Evolutionary conservation across 495 filamentous ascomycete genomes (phyloP), one percentile per base, ranked within the genome.

Genomic region (Oleoguttula mirabilis): DNA sequence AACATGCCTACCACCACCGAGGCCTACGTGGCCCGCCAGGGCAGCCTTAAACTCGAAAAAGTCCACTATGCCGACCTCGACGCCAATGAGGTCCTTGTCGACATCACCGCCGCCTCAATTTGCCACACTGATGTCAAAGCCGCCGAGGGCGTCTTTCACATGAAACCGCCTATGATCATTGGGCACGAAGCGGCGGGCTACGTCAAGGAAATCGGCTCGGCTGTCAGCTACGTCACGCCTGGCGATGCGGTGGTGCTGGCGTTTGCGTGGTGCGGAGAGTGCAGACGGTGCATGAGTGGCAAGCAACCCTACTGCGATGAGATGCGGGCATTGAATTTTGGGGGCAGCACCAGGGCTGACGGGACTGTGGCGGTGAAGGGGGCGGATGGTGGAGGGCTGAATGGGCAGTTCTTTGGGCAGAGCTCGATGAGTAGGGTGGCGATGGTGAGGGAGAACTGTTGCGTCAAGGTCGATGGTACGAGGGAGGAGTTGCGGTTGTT

Each of bases 321-420:
- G 12, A 17, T 50, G n/a, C 11, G 4, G 1, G 17, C 15, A 17
- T 16, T 50, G 8, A 45, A 45, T 19, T 50, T 50, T 32, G 23
- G 19, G n/a, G 47, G 47, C 7, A 10, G 23, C 23, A n/a, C n/a
- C n/a, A 21, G 45, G 23, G 37, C 15, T 10, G 36, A 45, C 11
- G 47, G 47, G 12, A 23, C 8, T 12, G 15, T 22, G 7, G 14
- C 20, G 16, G 41, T 44, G 21, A 33, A 1, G 11, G 47, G 41
- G 23, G 41, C 10, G 15, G 21, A 25, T 25, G 47, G 47, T 10
- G 37, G 30, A 25, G 30, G 17, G 20, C 32, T 50, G n/a, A 45
- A 40, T 31, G 36, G 37, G 17, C 30, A 40, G 27, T 50, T 50
- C 23, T 50, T 50, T 27, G 41, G 47, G 16, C 47, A 50, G 35